Conservation (phyloP, 495 filamentous ascomycete genomes). For the Terfezia claveryi region DNA sequence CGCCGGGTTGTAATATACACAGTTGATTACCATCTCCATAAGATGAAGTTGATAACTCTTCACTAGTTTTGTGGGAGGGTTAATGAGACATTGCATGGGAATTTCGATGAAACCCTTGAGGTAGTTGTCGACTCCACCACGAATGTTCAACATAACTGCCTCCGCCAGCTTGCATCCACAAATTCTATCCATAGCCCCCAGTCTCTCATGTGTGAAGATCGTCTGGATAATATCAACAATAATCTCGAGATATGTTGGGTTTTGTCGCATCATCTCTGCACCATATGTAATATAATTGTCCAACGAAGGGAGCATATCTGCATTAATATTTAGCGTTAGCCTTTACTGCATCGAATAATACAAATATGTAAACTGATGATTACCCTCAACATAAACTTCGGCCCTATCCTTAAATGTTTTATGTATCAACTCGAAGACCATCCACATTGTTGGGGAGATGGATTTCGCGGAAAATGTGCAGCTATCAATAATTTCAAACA, state of each 20-base stretch:
- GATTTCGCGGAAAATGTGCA: constrained; percentile 96
- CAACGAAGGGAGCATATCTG: constrained; percentile 87
- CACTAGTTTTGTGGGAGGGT: constrained; percentile 42
- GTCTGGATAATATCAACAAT: constrained; percentile 63
- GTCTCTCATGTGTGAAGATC: constrained; percentile 57
- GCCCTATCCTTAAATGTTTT: constrained; percentile 91
- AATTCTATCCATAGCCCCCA: constrained; percentile 85
- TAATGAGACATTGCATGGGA: constrained; percentile 60
- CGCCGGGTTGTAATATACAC: constrained; percentile 83
- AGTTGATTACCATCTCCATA: constrained; percentile 98
- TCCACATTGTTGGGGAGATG: constrained; percentile 94
- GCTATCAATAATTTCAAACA: constrained; percentile 97
- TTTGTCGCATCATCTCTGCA: constrained; percentile 51
- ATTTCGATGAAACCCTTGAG: constrained; percentile 71
- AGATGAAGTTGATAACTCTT: constrained; percentile 87
- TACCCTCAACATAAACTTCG: constrained; percentile 74
- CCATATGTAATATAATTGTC: constrained; percentile 96
- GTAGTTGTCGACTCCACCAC: constrained; percentile 69
- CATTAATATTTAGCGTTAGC: background rate
- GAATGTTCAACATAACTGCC: constrained; percentile 85
- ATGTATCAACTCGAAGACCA: constrained; percentile 89
- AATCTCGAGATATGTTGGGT: constrained; percentile 65
- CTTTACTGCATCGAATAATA: background rate
- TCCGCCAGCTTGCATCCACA: constrained; percentile 98
- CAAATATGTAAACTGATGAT: background rate